Percentiles rank a stretch among this genome's conserved stretches.
phyloP scores from a whole-genome alignment of 805 yeast genomes.

The Candida pseudofarinosa region DNA sequence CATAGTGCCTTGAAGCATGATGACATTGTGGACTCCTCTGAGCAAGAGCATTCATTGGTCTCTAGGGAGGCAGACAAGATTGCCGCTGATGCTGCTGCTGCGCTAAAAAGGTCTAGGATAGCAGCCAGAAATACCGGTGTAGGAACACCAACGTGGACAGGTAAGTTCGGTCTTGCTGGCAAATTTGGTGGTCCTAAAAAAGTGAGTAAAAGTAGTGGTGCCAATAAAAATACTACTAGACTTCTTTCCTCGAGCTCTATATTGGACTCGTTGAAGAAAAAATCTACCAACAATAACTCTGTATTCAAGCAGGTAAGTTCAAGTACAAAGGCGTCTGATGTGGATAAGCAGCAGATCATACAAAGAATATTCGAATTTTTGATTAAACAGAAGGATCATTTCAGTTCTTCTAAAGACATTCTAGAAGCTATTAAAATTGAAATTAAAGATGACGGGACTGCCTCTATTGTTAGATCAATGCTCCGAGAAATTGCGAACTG shows the following conservation, averaged over 20 bases:
- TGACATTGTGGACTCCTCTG: conserved; percentile 54
- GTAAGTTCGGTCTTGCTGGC: conserved; percentile 85
- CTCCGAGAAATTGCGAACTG: conserved; percentile 64
- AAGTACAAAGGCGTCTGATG: background rate
- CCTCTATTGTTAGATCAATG: conserved; percentile 63
- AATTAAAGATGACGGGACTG: conserved; percentile 41
- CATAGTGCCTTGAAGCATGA: conserved; percentile 80
- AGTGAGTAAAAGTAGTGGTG: conserved; percentile 1
- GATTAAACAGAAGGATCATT: conserved; percentile 25
- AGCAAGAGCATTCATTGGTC: conserved; percentile 50
- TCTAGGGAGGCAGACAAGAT: conserved; percentile 61
- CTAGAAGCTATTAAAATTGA: conserved; percentile 30
- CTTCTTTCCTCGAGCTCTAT: conserved; percentile 45
- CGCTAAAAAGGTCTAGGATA: conserved; percentile 57
- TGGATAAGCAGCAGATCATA: conserved; percentile 23
- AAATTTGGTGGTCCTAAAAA: conserved; percentile 31
- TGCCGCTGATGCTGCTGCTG: conserved; percentile 51
- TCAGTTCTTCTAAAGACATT: conserved; percentile 50
- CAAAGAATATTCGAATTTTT: conserved; percentile 40
- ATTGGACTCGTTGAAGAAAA: conserved; percentile 43
- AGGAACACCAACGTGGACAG: conserved; percentile 97
- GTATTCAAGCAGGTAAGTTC: conserved; percentile 21
- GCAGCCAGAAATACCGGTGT: conserved; percentile 44
- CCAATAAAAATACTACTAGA: conserved; percentile 2
- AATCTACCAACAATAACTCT: conserved; percentile 14